A percentile compares a stretch with the other conserved stretches of the same genome.
These are phyloP conservation scores for Russula sp. DNA, from an alignment of 768 basidiomycete species.

Conservation along the genomic window DNA sequence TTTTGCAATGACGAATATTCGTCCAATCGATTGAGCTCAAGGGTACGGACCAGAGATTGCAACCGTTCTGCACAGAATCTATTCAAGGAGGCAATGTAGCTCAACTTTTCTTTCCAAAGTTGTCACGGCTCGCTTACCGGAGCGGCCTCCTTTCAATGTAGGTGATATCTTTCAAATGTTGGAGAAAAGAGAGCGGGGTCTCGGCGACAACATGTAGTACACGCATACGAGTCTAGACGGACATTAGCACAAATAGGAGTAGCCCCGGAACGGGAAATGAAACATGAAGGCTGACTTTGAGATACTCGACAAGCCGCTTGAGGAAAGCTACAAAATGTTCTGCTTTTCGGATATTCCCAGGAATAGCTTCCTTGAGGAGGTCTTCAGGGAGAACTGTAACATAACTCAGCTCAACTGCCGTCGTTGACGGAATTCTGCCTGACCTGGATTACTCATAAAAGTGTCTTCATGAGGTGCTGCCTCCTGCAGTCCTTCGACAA, in stretches of 20 bases:
- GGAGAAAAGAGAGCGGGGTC: slow-evolving; percentile 93
- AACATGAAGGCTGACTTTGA: slow-evolving; percentile 64
- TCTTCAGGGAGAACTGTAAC: slow-evolving; percentile 84
- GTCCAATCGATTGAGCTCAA: slow-evolving; percentile 86
- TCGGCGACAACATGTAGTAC: slow-evolving; percentile 99
- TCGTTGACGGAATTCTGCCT: slow-evolving; percentile 15
- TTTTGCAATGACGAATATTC: slow-evolving; percentile 92
- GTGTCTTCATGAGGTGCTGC: slow-evolving; percentile 70
- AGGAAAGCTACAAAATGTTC: slow-evolving; percentile 99
- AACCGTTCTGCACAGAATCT: slow-evolving; percentile 97
- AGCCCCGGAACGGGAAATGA: neutral
- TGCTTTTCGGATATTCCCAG: slow-evolving; percentile 97
- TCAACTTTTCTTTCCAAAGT: neutral
- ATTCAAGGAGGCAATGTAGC: slow-evolving; percentile 10
- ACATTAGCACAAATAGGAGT: neutral
- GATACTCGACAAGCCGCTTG: slow-evolving; percentile 96
- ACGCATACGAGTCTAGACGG: slow-evolving; percentile 86
- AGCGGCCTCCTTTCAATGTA: slow-evolving; percentile 94
- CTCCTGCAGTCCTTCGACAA: slow-evolving; percentile 92
- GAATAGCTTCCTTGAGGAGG: slow-evolving; percentile 90
- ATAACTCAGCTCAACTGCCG: slow-evolving; percentile 14
- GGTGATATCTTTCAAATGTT: slow-evolving; percentile 98
- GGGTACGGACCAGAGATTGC: slow-evolving; percentile 88
- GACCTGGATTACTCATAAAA: slow-evolving; percentile 88
- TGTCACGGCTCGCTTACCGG: slow-evolving; percentile 52